A percentile compares a stretch with the other conserved stretches of the same genome.
Evolutionary conservation across 192 early-diverging fungal genomes (phyloP).

Genomic region (Linnemannia elongata): DNA sequence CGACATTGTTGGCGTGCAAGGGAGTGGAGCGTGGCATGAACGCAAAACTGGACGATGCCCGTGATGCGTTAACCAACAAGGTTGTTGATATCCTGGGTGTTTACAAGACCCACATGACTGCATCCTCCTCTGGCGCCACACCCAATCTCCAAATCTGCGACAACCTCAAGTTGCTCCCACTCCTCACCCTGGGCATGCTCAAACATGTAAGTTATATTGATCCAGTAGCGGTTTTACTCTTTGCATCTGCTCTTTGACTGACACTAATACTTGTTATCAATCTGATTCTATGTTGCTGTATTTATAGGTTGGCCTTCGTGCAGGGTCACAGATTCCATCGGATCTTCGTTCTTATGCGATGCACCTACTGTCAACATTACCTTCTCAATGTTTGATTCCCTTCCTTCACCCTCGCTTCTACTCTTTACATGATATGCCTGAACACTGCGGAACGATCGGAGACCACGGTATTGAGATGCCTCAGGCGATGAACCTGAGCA

Average conservation of each 20-base stretch:
- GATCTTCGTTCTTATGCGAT: constrained; percentile 88
- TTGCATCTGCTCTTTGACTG: background rate
- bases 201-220: constrained; percentile 78
- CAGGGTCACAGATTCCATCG: constrained; percentile 77
- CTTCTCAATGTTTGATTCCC: constrained; percentile 80
- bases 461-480: constrained; percentile 81
- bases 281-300: background rate
- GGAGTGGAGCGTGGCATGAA: constrained; percentile 89
- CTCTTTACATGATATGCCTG: constrained; percentile 85
- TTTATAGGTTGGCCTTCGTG: constrained; percentile 67
- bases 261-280: background rate
- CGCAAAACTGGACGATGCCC: constrained; percentile 92
- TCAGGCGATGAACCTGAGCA: constrained; percentile 80
- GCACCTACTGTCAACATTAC: constrained; percentile 84
- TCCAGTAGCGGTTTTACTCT: background rate
- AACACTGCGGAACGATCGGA: constrained; percentile 66
- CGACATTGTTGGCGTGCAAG: constrained; percentile 89
- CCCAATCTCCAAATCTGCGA: constrained; percentile 87
- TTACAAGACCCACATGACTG: constrained; percentile 87
- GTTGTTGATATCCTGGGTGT: constrained; percentile 88
- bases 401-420: constrained; percentile 85
- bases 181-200: constrained; percentile 83
- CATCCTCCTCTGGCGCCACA: constrained; percentile 76
- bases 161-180: constrained; percentile 88
- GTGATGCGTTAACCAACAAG: constrained; percentile 92